Evolutionary conservation across 1,139 yeast species (phyloP), one percentile per base, ranked within the genome.

Genomic region (Pichia sp.): DNA sequence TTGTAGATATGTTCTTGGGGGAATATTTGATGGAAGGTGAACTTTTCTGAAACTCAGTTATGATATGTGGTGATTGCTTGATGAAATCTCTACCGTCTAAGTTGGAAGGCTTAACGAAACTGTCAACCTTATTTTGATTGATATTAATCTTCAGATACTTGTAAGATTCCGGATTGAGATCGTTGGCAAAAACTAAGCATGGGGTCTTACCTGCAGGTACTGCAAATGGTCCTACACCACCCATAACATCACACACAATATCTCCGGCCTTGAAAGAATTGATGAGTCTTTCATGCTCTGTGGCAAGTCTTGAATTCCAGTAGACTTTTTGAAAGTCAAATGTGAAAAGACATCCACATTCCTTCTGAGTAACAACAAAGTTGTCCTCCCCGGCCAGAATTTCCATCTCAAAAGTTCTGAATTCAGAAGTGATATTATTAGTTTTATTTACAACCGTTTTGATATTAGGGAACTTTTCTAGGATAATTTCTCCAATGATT

Each of bases 171-270:
- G 97, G 97, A 52, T 93, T 93, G 54, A 93, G 67, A 57, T 93
- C 99, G 56, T 88, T 93, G 14, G 97, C 96, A 50, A 88, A 65
- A 0, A 85, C 94, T 37, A 88, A 59, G 4, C 78, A 84, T 16
- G 72, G 69, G 43, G 81, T 85, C 58, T 83, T 87, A 14, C 88
- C 98, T 1, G 96, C 96, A 0, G 99, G 99, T 1, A 91, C 76
- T 2, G 94, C 93, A 64, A 93, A 93, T 3, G 99, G 99, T 0
- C 99, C 99, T 3, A 93, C 98, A 25, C 99, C 99, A 1, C 96
- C 98, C 73, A 93, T 85, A 0, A 87, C 97, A 63, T 93, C 99
- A 47, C 87, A 86, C 0, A 93, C 85, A 3, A 85, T 83, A 10
- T 52, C 55, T 42, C 81, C 83, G 10, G 77, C 70, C 43, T 70